These are phyloP conservation scores for Cutaneotrichosporon cutaneum DNA, from an alignment of 1,284 basidiomycete species.

Conservation along the genomic window DNA sequence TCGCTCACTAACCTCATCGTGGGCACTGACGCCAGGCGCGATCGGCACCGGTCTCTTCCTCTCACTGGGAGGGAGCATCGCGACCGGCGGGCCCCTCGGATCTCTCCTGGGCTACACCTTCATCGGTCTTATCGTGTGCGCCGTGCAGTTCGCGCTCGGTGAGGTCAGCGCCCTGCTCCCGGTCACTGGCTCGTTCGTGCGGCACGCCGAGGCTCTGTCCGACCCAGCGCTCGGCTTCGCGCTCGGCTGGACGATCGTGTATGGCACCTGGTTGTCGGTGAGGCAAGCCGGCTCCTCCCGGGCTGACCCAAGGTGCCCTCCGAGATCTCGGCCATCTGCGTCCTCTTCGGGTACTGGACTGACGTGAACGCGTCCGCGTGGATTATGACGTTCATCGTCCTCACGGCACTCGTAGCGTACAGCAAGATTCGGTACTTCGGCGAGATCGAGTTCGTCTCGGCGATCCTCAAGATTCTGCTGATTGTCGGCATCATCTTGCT, in stretches of 20 bases:
- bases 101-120: conserved; percentile 26
- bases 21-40: conserved; percentile 24
- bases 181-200: conserved; percentile 34
- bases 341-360: conserved; percentile 32
- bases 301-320: conserved; percentile 23
- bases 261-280: conserved; percentile 32
- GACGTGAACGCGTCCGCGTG: conserved; percentile 23
- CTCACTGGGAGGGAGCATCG: conserved; percentile 63
- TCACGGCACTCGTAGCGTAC: conserved; percentile 23
- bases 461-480: conserved; percentile 71
- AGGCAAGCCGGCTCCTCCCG: not conserved
- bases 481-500: conserved; percentile 61
- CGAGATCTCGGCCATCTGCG: conserved; percentile 30
- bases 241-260: conserved; percentile 36
- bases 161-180: conserved; percentile 33
- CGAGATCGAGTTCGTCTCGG: conserved; percentile 63
- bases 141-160: conserved; percentile 31
- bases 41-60: conserved; percentile 70
- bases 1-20: no score
- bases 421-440: conserved; percentile 27
- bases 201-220: conserved; percentile 30
- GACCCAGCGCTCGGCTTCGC: conserved; percentile 40
- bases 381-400: conserved; percentile 28
- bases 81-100: conserved; percentile 52
- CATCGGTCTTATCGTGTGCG: conserved; percentile 32